Base-by-base conservation (phyloP, 2,329 filamentous ascomycete species). In the Fusarium stilboides region DNA sequence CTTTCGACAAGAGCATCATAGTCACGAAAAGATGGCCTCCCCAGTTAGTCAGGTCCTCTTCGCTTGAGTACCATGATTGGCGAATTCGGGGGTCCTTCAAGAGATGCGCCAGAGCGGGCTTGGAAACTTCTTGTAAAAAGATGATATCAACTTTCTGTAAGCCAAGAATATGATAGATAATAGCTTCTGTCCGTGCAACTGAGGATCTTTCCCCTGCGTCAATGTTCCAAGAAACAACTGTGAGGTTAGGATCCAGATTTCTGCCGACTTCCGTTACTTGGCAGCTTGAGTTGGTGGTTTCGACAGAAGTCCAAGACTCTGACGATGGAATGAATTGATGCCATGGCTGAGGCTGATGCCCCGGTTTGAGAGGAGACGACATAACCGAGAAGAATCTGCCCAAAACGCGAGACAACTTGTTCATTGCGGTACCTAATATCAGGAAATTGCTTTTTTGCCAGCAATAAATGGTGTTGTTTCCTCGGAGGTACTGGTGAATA, bases 181-280 rank as follows among this genome's bases (percentile, higher is more conserved):
- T 75, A 9, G 70, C 74, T 17, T 59, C 44, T 15, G 76, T 65
- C 19, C 78, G 75, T 8, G 51, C 43, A 17, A 57, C 56, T 10
- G 69, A 34, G 31, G 26, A 45, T 24, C 56, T 24, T 4, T 47
- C 61, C 26, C 65, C 61, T 22, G 72, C 67, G 47, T 79, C 74
- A 24, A 79, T 62, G 63, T 80, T 80, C 77, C 77, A 80, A 43
- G 79, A 77, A 26, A 74, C 58, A 8, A 80, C 57, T 31, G 60
- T 67, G 26, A 69, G 59, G 31, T 51, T 42, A 17, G 54, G 62
- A 43, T 52, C 57, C 49, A 70, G 43, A 65, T 61, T 50, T 51
- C 49, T 71, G 59, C 64, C 63, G 68, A 71, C 43, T 57, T 54
- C 68, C 63, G 59, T 39, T 40, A 34, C 58, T 70, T 68, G 68